phyloP scores from a whole-genome alignment of 352 stramenopile species.

The Globisporangium nodosum region DNA sequence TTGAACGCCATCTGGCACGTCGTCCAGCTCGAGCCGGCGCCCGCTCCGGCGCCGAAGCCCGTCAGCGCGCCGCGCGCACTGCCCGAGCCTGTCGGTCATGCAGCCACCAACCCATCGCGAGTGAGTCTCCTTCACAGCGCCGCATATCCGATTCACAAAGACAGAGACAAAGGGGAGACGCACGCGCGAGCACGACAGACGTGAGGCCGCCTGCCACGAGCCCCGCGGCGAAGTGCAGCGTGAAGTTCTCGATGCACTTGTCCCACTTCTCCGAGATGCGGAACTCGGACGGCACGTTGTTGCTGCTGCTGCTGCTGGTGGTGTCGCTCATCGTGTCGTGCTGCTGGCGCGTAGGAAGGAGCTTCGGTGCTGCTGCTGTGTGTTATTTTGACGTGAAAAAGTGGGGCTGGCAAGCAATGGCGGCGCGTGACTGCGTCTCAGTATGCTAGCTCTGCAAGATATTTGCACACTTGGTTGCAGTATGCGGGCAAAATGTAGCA shows the following conservation, averaged over 20 bases:
- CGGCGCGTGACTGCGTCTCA: neutral
- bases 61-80: slow-evolving; percentile 56
- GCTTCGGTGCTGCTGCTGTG: slow-evolving; percentile 16
- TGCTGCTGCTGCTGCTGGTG: slow-evolving; percentile 27
- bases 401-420: neutral
- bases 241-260: slow-evolving; percentile 88
- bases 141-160: neutral
- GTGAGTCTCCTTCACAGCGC: neutral
- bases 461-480: neutral
- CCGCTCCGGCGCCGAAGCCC: slow-evolving; percentile 62
- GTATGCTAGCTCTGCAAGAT: neutral
- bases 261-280: slow-evolving; percentile 89
- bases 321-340: slow-evolving; percentile 6
- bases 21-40: slow-evolving; percentile 79
- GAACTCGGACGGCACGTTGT: slow-evolving; percentile 82
- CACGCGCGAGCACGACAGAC: slow-evolving; percentile 78
- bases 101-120: neutral
- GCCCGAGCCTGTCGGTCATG: slow-evolving; percentile 41
- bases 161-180: slow-evolving; percentile 17
- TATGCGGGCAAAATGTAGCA: neutral
- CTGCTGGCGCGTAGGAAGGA: neutral
- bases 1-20: slow-evolving; percentile 82
- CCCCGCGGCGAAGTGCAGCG: slow-evolving; percentile 78
- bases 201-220: slow-evolving; percentile 79
- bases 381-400: slow-evolving; percentile 1